Conservation (phyloP, 129 eudicot genomes). For the Deinandra increscens region DNA sequence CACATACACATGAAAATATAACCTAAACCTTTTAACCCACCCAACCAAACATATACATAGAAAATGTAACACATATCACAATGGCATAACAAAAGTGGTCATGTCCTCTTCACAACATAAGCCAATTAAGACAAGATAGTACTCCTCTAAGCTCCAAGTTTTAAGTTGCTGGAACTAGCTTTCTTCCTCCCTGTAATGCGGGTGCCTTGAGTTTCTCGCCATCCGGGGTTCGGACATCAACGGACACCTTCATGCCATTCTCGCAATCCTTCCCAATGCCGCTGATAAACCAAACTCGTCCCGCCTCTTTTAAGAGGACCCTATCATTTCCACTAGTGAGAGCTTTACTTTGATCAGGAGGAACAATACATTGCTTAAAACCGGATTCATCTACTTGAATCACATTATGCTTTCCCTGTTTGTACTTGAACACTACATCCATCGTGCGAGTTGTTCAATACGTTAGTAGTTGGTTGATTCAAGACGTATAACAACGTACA, state of each 20-base stretch:
- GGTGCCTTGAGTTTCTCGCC: not conserved
- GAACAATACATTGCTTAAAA: constrained; percentile 7
- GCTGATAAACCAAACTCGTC: constrained; percentile 30
- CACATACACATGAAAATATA: too few relatives aligned
- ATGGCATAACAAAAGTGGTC: too few relatives aligned
- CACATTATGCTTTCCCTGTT: constrained; percentile 28
- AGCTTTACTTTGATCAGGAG: not conserved
- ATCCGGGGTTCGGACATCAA: not conserved
- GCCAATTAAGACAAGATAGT: too few relatives aligned
- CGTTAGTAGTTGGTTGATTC: too few relatives aligned
- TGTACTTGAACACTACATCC: constrained; percentile 37
- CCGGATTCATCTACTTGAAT: constrained; percentile 27
- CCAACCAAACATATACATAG: not conserved
- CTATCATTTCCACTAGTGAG: constrained; percentile 26
- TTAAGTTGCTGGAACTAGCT: not conserved
- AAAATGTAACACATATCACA: too few relatives aligned
- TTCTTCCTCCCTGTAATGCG: constrained; percentile 6
- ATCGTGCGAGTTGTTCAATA: too few relatives aligned
- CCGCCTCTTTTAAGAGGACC: not conserved
- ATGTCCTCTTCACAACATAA: too few relatives aligned
- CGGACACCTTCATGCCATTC: constrained; percentile 20
- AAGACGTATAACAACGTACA: too few relatives aligned
- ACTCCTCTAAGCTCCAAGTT: not conserved
- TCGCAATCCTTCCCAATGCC: constrained; percentile 26
- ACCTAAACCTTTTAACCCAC: not conserved